Base-by-base conservation (phyloP, 495 filamentous ascomycete genomes). In the Penicillium simplicissimum region DNA sequence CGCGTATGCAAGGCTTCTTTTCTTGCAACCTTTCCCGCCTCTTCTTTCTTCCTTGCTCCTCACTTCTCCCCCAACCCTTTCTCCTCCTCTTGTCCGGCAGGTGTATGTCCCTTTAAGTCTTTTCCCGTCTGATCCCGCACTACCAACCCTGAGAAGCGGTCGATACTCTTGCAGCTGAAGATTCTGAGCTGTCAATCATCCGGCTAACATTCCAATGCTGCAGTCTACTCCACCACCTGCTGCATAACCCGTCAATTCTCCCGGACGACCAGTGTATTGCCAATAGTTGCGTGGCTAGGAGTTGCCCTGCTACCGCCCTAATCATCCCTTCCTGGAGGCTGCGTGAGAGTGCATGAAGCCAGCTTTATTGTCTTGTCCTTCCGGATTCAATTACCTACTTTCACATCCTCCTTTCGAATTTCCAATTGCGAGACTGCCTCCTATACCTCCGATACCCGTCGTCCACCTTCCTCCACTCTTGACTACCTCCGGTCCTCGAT, bases 1-100 rank as follows among this genome's bases (percentile, higher is more conserved):
- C 77, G 73, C 71, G 71, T 66, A 76, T 75, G 76, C 75, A 78
- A 79, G 76, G 76, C 72, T 67, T 73, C 61, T 67, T 61, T 56
- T 59, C 57, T 66, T 66, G 48, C 43, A 54, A 51, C 55, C 61
- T 64, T 66, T 64, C 70, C 69, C 69, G 67, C 62, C 68, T 61
- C 58, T 60, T 63, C 57, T 38, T 60, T 59, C 52, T 43, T 55
- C 63, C 55, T 37, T 31, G 8, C 45, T 36, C 51, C 51, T 53
- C 51, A 53, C 33, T 53, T 21, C 33, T 59, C 35, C 64, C 23
- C 61, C 67, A 62, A 62, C 65, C 68, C 63, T 63, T 58, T 42
- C 49, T 61, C 48, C 58, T 52, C 55, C 28, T 38, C 53, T 51
- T 7, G 6, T 6, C 28, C 47, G 54, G 55, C 60, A 66, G 57